Percentiles rank a stretch among this genome's conserved stretches.
Conservation (phyloP, 2,329 filamentous ascomycete genomes). For the Lecanicillium sp. region DNA sequence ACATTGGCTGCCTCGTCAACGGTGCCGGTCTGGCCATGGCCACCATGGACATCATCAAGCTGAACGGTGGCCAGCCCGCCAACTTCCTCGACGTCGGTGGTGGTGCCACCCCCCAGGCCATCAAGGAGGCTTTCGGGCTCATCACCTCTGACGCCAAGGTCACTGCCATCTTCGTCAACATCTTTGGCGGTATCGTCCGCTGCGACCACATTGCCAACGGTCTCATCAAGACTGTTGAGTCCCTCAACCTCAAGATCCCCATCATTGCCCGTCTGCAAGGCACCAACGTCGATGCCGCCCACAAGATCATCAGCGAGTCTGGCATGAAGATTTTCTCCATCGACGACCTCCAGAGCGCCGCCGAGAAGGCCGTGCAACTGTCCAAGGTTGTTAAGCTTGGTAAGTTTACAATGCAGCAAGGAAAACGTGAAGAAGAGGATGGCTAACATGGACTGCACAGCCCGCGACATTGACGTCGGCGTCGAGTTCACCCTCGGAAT, state of each 20-base stretch:
- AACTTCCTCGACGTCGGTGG: slow-evolving; percentile 99
- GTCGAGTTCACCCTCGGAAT: slow-evolving; percentile 94
- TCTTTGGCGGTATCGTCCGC: slow-evolving; percentile 97
- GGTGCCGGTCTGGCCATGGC: slow-evolving; percentile 99
- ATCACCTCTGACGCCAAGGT: slow-evolving; percentile 99
- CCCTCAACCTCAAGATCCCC: slow-evolving; percentile 91
- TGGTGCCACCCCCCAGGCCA: slow-evolving; percentile 92
- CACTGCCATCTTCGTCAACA: slow-evolving; percentile 98
- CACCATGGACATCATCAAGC: slow-evolving; percentile 99
- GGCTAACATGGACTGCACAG: slow-evolving; percentile 34
- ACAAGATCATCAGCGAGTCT: slow-evolving; percentile 90
- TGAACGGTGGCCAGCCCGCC: slow-evolving; percentile 90
- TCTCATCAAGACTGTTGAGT: slow-evolving; percentile 86
- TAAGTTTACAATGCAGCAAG: slow-evolving; percentile 46
- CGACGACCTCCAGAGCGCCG: slow-evolving; percentile 92
- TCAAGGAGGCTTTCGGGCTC: slow-evolving; percentile 95
- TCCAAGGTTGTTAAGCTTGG: slow-evolving; percentile 99
- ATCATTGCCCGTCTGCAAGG: slow-evolving; percentile 97
- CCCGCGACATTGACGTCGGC: slow-evolving; percentile 93
- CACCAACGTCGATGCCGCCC: slow-evolving; percentile 94
- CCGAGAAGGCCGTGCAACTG: slow-evolving; percentile 97
- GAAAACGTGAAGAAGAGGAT: too few relatives aligned
- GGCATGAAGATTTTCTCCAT: slow-evolving; percentile 99
- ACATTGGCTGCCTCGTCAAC: slow-evolving; percentile 98
- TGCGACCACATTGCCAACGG: slow-evolving; percentile 97